These are phyloP conservation scores for Citrus glauca DNA, from an alignment of 345 rosid species.

Conservation along the genomic window DNA sequence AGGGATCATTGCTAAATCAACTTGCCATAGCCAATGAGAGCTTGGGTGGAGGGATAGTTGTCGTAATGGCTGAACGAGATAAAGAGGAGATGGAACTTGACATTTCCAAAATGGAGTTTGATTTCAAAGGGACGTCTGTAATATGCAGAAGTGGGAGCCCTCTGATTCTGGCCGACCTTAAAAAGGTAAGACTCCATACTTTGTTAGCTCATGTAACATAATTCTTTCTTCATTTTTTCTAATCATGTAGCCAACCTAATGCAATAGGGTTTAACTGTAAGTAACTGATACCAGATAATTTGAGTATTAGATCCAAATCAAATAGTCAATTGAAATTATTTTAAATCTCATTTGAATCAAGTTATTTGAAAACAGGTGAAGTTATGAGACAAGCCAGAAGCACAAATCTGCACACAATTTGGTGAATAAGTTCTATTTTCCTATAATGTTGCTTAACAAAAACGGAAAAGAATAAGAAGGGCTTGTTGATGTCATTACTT, in stretches of 20 bases:
- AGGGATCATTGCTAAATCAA: slow-evolving; percentile 73
- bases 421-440: background rate
- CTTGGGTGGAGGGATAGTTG: slow-evolving; percentile 72
- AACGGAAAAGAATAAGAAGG: background rate
- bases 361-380: background rate
- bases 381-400: background rate
- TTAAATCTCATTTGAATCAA: background rate
- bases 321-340: background rate
- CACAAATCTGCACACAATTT: background rate
- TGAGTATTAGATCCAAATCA: background rate
- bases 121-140: slow-evolving; percentile 65
- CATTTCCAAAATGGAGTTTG: slow-evolving; percentile 77
- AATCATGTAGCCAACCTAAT: background rate
- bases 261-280: background rate
- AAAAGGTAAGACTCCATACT: slow-evolving; percentile 39
- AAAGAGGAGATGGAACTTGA: slow-evolving; percentile 86
- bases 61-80: slow-evolving; percentile 73
- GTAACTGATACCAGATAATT: background rate
- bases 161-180: slow-evolving; percentile 62
- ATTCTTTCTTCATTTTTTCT: background rate
- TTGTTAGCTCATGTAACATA: background rate
- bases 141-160: slow-evolving; percentile 81
- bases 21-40: slow-evolving; percentile 71
- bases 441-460: background rate
- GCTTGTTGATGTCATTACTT: background rate